Conservation (phyloP, 192 early-diverging fungal species). For the Coemansia sp. region DNA sequence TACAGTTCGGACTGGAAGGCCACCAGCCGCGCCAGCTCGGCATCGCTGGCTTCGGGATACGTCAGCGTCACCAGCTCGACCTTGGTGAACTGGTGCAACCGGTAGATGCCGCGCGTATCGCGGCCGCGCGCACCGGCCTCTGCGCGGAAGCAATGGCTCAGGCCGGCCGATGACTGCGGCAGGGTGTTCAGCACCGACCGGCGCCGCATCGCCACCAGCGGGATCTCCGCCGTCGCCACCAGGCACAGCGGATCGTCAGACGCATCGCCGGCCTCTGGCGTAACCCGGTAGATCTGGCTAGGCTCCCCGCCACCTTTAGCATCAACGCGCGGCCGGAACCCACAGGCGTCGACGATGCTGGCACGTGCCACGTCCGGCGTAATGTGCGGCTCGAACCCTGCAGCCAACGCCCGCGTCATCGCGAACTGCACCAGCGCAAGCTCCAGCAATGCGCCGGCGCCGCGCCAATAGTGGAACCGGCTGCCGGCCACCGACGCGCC, state of each 20-base stretch:
- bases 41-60: conserved; percentile 62
- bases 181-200: conserved; percentile 66
- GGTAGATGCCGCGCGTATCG: conserved; percentile 85
- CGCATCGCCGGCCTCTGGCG: conserved; percentile 46
- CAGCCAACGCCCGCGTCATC: conserved; percentile 65
- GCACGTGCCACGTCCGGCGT: conserved; percentile 82
- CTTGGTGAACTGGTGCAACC: conserved; percentile 94
- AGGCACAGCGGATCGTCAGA: conserved; percentile 64
- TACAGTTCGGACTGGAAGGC: conserved; percentile 74
- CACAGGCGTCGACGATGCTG: conserved; percentile 81
- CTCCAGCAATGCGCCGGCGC: conserved; percentile 85
- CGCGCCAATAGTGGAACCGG: conserved; percentile 85
- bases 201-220: conserved; percentile 81
- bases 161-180: conserved; percentile 74
- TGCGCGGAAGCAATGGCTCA: conserved; percentile 86
- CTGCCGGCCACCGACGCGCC: conserved; percentile 78
- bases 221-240: conserved; percentile 89
- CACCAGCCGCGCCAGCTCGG: conserved; percentile 70
- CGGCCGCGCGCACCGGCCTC: conserved; percentile 84
- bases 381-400: conserved; percentile 76
- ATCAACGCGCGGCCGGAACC: conserved; percentile 76
- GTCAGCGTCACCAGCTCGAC: conserved; percentile 86
- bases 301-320: conserved; percentile 52
- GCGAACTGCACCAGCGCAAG: conserved; percentile 86
- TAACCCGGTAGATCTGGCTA: conserved; percentile 83